Conservation (phyloP, 495 filamentous ascomycete genomes). For the Xylaria scruposa region DNA sequence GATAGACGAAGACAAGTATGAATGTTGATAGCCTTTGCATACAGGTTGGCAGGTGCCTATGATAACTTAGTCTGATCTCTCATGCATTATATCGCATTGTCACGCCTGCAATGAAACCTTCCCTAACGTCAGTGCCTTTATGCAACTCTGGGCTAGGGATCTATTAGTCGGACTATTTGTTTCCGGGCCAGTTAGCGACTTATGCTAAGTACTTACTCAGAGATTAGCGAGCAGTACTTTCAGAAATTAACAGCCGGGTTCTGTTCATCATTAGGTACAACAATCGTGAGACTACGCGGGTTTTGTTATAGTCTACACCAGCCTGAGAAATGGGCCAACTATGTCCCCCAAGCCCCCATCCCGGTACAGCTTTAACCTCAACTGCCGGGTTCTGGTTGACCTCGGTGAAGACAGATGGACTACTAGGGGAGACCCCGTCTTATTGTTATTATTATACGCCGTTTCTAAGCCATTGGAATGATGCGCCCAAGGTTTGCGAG, state of each 20-base stretch:
- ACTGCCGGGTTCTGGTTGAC: conserved; percentile 20
- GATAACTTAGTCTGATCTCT: conserved; percentile 66
- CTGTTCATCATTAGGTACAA: not conserved
- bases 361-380: conserved; percentile 9
- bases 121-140: not conserved
- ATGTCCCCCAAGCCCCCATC: conserved; percentile 13
- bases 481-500: conserved; percentile 9
- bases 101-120: conserved; percentile 46
- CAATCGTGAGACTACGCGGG: conserved; percentile 1
- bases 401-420: conserved; percentile 13
- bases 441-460: not conserved
- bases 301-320: not conserved
- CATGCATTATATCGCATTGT: conserved; percentile 65
- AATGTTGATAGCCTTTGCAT: not conserved
- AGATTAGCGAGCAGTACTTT: conserved; percentile 23
- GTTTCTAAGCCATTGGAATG: not conserved
- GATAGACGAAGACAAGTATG: not conserved
- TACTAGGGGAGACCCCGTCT: conserved; percentile 12
- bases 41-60: not conserved
- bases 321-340: conserved; percentile 8
- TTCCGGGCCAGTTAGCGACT: conserved; percentile 9
- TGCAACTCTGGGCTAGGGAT: conserved; percentile 9
- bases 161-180: conserved; percentile 6
- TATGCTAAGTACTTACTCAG: conserved; percentile 18
- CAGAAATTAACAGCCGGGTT: not conserved